These are phyloP conservation scores for Cordyceps tenuipes DNA, from an alignment of 2,329 filamentous ascomycete genomes.

Conservation along the genomic window DNA sequence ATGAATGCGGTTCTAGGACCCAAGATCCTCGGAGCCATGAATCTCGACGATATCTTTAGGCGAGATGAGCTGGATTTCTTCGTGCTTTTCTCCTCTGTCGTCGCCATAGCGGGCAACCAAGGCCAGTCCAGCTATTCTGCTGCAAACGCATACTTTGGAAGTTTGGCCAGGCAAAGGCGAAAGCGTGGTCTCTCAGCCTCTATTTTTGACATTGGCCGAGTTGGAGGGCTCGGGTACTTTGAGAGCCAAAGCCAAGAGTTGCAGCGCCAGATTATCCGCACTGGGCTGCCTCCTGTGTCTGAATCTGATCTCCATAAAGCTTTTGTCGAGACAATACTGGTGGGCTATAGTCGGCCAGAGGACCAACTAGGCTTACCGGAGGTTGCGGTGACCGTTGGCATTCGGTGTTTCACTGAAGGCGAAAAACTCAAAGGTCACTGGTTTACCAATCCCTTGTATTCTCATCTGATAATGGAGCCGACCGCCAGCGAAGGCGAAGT, in stretches of 20 bases:
- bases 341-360: not conserved
- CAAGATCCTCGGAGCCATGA: conserved; percentile 26
- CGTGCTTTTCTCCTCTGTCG: conserved; percentile 26
- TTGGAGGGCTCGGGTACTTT: conserved; percentile 32
- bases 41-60: conserved; percentile 25
- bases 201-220: conserved; percentile 28
- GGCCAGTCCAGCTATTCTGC: conserved; percentile 38
- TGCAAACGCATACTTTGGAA: conserved; percentile 35
- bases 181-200: conserved; percentile 28
- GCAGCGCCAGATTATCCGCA: no score
- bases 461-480: no score
- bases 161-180: conserved; percentile 28
- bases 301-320: not conserved
- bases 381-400: no score
- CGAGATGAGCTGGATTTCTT: conserved; percentile 28
- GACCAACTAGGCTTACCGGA: no score
- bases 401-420: no score
- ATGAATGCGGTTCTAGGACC: conserved; percentile 19
- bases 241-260: not conserved
- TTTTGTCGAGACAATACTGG: not conserved
- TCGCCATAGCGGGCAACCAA: conserved; percentile 20
- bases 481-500: no score
- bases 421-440: no score
- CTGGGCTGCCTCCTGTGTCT: not conserved
- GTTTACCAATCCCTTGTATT: no score